Conservation (phyloP, 371 early-diverging fungal species). For the Apophysomyces elegans region DNA sequence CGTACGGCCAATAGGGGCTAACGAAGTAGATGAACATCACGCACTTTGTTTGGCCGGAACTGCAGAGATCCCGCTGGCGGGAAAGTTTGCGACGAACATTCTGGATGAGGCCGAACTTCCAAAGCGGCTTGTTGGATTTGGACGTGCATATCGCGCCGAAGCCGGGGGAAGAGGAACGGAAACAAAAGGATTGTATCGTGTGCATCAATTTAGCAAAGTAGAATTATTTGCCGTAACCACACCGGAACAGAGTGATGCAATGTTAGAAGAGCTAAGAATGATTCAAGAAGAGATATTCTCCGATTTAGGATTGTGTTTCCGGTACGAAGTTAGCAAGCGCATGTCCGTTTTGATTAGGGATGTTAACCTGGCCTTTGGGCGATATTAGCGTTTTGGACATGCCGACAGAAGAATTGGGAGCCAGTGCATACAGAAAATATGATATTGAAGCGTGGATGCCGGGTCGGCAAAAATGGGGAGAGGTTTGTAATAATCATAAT, state of each 20-base stretch:
- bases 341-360: background rate
- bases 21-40: background rate
- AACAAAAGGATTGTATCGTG: constrained; percentile 88
- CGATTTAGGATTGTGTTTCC: constrained; percentile 81
- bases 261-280: constrained; percentile 71
- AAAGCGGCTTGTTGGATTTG: constrained; percentile 74
- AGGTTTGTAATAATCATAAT: constrained; percentile 48
- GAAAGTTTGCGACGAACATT: constrained; percentile 72
- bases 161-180: constrained; percentile 85
- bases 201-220: constrained; percentile 95
- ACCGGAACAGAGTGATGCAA: constrained; percentile 65
- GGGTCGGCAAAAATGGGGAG: constrained; percentile 87
- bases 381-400: constrained; percentile 77
- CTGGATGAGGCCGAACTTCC: constrained; percentile 69
- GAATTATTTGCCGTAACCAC: constrained; percentile 85
- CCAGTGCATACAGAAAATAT: constrained; percentile 89
- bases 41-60: constrained; percentile 84
- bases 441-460: constrained; percentile 98
- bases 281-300: constrained; percentile 81
- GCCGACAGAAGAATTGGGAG: constrained; percentile 93
- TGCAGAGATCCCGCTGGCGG: constrained; percentile 93
- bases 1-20: background rate
- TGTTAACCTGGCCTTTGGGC: background rate
- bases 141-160: constrained; percentile 89
- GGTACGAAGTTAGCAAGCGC: constrained; percentile 42